Evolutionary conservation across 2,329 filamentous ascomycete genomes (phyloP).

Genomic region (Thelonectria rubi): DNA sequence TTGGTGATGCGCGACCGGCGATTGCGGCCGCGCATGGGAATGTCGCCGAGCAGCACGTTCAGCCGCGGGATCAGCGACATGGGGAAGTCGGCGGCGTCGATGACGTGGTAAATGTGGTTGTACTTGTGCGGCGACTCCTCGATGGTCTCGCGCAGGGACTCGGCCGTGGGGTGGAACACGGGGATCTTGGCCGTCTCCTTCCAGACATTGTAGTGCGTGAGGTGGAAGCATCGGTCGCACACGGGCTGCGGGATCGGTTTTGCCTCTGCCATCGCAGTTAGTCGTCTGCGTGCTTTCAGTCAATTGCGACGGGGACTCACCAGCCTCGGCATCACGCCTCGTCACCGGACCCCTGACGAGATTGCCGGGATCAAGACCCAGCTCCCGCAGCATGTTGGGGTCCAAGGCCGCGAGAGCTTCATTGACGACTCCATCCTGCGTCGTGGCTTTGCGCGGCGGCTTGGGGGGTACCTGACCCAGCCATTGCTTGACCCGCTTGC

Average conservation of each 20-base stretch:
- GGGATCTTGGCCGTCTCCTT: slow-evolving; percentile 55
- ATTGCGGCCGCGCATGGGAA: slow-evolving; percentile 81
- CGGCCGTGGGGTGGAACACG: slow-evolving; percentile 82
- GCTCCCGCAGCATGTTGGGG: slow-evolving; percentile 51
- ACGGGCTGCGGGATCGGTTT: slow-evolving; percentile 58
- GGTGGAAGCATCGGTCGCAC: slow-evolving; percentile 87
- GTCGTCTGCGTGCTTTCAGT: background rate
- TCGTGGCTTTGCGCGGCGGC: slow-evolving; percentile 25
- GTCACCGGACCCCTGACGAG: slow-evolving; percentile 41
- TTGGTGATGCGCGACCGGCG: slow-evolving; percentile 74
- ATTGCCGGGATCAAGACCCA: slow-evolving; percentile 57
- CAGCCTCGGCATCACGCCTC: slow-evolving; percentile 31
- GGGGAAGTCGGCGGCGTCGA: slow-evolving; percentile 96
- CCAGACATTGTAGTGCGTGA: slow-evolving; percentile 79
- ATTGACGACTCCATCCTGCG: slow-evolving; percentile 59
- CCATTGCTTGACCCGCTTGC: slow-evolving; percentile 62
- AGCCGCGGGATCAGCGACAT: slow-evolving; percentile 89
- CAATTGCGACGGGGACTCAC: slow-evolving; percentile 13
- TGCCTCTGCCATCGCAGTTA: slow-evolving; percentile 27
- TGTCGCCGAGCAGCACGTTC: slow-evolving; percentile 73
- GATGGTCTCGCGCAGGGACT: slow-evolving; percentile 84
- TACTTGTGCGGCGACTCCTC: slow-evolving; percentile 87
- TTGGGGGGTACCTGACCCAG: slow-evolving; percentile 38
- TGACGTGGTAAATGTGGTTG: slow-evolving; percentile 94
- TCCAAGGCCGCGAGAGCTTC: slow-evolving; percentile 56